Evolutionary conservation across 2,329 filamentous ascomycete genomes (phyloP), one percentile per base, ranked within the genome.

Genomic region (Nemania bipapillata): DNA sequence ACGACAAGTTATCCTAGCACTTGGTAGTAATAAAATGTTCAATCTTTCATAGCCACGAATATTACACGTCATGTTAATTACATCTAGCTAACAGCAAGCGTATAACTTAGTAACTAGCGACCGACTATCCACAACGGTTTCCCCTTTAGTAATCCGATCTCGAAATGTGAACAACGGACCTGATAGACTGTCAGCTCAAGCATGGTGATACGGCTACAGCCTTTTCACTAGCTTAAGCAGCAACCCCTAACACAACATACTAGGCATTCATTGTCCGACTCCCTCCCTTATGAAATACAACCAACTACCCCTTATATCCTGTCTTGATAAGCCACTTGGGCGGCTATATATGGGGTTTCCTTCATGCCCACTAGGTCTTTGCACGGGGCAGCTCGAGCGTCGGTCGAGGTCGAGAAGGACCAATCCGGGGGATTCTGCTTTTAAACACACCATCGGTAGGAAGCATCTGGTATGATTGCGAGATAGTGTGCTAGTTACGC

Each of bases 141-240:
- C n/a, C n/a, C n/a, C 6, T 12, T 4, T 12, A 65, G 79, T 84
- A 15, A 75, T 84, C 20, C 78, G 82, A 0, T 81, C 83, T 0
- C 70, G 80, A 0, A 79, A 77, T 0, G 74, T 74, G n/a, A n/a
- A n/a, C 11, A 66, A 70, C 0, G 69, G 76, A 12, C 74, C 77
- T 4, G 77, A 73, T 0, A 59, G 30, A 3, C 73, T 83, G 1
- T 82, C 82, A 2, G 83, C 84, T 53, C 58, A 80, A 0, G 76
- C 81, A 0, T 91, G 89, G 88, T 87, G 91, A 32, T 86, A 89
- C 71, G 83, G 86, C n/a, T 87, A 86, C 35, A 86, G 85, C 1
- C 82, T 87, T 5, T 83, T 80, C 58, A 79, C 81, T 40, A 87
- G 88, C 0, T 80, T 83, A 74, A 75, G 83, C 72, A 72, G 79